Evolutionary conservation across 371 early-diverging fungal species (phyloP), one percentile per base, ranked within the genome.

Genomic region (Enterocytospora artemiae): DNA sequence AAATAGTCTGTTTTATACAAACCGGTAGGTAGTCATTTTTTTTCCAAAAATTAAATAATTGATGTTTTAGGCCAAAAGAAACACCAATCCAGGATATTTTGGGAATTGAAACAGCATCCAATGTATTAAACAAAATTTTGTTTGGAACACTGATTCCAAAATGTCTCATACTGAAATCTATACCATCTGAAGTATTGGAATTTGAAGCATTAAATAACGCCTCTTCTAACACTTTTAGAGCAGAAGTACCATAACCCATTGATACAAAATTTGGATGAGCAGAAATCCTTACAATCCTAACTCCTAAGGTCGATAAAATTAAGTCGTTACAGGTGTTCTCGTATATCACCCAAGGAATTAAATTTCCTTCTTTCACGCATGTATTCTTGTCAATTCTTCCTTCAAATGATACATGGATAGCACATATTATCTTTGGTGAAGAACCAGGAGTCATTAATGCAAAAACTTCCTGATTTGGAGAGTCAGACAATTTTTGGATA

Each of bases 261-360:
- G 86, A 83, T 49, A 85, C 82, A 72, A 90, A 93, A 63, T 92
- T 92, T 2, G 94, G 95, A 76, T 93, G 93, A 0, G 95, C 91
- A 31, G 96, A 95, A 65, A 98, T 92, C 60, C 98, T 88, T n/a
- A 98, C 93, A n/a, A 98, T 84, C 61, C 98, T 86, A 14, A 92
- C 89, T 33, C 98, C 96, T 0, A 86, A 86, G 34, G 90, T 80
- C 25, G 85, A 79, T 1, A 91, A 89, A 79, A 96, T 91, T 69
- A 89, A 91, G 62, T 88, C 87, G 76, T 93, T 92, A 79, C 89
- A 89, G 83, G 87, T 93, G 76, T 91, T 88, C 52, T 85, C 83
- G 70, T 91, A 91, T 39, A 96, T 81, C 44, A 90, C 81, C 95
- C 95, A 95, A 0, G 96, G 95, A 69, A 98, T 93, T 79, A 95